Evolutionary conservation across 148 eudicot genomes (phyloP).

Genomic region (Selenicereus undatus): DNA sequence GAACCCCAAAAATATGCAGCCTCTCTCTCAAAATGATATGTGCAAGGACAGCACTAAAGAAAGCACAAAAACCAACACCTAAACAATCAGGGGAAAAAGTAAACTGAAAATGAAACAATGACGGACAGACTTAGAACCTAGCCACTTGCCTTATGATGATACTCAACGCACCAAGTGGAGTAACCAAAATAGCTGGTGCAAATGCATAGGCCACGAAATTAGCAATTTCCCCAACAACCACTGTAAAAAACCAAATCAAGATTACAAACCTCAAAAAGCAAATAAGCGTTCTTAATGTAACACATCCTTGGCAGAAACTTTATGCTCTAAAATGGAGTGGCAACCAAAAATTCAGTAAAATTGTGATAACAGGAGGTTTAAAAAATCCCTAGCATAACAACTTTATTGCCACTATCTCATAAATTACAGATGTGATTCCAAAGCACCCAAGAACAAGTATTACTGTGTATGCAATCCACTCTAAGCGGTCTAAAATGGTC

Average conservation of each 20-base stretch:
- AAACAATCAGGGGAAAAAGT: slow-evolving; percentile 16
- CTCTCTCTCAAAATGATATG: slow-evolving; percentile 64
- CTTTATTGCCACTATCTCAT: neutral
- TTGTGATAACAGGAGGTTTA: neutral
- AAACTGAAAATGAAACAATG: neutral
- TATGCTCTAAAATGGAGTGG: neutral
- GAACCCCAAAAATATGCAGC: slow-evolving; percentile 68
- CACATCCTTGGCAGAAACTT: neutral
- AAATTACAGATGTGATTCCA: neutral
- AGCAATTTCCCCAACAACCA: slow-evolving; percentile 83
- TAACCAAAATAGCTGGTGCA: slow-evolving; percentile 88
- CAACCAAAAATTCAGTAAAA: neutral
- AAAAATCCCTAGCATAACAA: neutral
- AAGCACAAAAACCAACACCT: slow-evolving; percentile 17
- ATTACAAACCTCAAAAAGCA: slow-evolving; percentile 7
- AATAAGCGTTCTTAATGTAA: neutral
- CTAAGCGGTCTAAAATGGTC: neutral
- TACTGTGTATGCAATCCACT: neutral
- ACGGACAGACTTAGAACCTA: neutral
- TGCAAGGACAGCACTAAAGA: slow-evolving; percentile 74
- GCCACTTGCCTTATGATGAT: slow-evolving; percentile 77
- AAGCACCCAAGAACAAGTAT: neutral
- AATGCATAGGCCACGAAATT: slow-evolving; percentile 91
- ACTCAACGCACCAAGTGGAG: slow-evolving; percentile 91
- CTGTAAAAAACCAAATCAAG: slow-evolving; percentile 30